Percentiles rank a stretch among this genome's conserved stretches.
These are phyloP conservation scores for Leccinum fuscescens DNA, from an alignment of 1,284 basidiomycete genomes.

Conservation along the genomic window DNA sequence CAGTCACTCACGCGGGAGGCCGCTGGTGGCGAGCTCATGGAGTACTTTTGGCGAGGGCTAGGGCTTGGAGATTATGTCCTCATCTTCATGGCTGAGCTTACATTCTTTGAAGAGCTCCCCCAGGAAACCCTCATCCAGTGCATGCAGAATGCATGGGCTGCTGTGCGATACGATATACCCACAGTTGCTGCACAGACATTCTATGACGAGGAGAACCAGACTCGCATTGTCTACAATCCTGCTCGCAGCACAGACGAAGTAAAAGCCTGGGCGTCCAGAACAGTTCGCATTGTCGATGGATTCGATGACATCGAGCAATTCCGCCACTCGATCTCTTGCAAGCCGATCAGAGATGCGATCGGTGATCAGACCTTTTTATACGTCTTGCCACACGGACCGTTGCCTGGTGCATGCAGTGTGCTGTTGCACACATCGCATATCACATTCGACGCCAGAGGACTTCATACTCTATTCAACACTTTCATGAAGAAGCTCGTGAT, in stretches of 20 bases:
- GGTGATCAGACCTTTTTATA: neutral
- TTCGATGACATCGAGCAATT: neutral
- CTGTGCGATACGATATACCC: neutral
- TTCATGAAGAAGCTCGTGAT: neutral
- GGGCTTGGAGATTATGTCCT: neutral
- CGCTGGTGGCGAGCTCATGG: neutral
- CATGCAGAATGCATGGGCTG: neutral
- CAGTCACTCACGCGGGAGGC: neutral
- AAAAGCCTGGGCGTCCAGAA: neutral
- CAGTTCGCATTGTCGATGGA: neutral
- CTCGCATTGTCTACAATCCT: neutral
- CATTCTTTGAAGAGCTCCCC: neutral
- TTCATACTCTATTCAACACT: neutral
- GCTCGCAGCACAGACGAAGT: neutral
- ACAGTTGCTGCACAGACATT: neutral
- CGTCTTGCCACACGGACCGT: neutral
- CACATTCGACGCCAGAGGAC: neutral
- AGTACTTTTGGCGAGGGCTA: neutral
- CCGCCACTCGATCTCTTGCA: neutral
- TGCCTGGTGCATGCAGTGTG: neutral
- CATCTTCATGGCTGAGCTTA: neutral
- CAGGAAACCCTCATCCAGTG: neutral
- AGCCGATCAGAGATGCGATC: neutral
- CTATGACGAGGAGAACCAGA: neutral
- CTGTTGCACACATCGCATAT: neutral